Percentiles rank a stretch among this genome's conserved stretches.
Conservation (phyloP, 208 protist genomes). For the Acanthamoeba royreba region DNA sequence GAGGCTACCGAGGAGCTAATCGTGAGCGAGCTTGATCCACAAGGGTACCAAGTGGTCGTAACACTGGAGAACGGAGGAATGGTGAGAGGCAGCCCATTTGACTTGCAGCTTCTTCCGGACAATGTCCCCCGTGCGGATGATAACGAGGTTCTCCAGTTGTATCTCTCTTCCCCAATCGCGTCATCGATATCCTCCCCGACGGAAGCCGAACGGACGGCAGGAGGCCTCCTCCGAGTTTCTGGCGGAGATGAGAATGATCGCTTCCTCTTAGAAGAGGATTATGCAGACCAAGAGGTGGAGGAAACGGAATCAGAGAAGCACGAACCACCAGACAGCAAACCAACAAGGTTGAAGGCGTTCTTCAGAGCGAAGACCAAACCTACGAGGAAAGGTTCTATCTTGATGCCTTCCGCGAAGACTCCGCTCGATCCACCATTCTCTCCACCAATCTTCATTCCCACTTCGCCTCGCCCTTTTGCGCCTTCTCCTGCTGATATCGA, state of each 20-base stretch:
- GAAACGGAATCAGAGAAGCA: neutral
- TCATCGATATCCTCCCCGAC: neutral
- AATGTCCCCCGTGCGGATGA: too few relatives aligned
- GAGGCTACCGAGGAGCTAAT: neutral
- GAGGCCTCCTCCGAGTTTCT: neutral
- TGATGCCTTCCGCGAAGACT: too few relatives aligned
- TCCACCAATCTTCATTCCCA: too few relatives aligned
- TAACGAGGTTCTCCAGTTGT: too few relatives aligned
- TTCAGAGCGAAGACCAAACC: too few relatives aligned
- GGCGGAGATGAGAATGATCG: neutral
- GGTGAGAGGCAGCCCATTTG: neutral
- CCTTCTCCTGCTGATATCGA: too few relatives aligned
- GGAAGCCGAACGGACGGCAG: neutral
- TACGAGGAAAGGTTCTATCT: too few relatives aligned
- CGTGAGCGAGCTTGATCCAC: neutral
- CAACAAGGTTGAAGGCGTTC: too few relatives aligned
- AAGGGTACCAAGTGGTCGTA: neutral
- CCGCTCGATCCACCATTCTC: too few relatives aligned
- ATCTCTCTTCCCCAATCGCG: too few relatives aligned
- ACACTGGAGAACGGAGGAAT: neutral
- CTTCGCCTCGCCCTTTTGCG: too few relatives aligned
- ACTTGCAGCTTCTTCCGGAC: neutral
- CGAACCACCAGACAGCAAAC: too few relatives aligned
- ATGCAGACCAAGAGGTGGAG: neutral
- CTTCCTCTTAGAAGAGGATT: neutral